phyloP scores from a whole-genome alignment of 305 asterid genomes.

The Fraxinus sp. region DNA sequence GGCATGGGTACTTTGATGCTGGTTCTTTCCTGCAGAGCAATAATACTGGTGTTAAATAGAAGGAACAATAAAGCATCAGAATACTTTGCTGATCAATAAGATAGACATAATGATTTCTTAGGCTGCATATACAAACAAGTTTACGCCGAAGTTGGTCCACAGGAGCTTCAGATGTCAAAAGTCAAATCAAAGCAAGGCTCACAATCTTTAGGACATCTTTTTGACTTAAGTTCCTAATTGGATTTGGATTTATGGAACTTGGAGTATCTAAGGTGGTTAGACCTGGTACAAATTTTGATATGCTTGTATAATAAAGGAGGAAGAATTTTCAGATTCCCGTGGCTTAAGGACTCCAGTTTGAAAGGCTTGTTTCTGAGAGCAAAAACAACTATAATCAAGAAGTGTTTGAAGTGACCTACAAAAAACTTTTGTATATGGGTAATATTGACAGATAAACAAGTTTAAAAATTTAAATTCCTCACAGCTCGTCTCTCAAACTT shows the following conservation, averaged over 20 bases:
- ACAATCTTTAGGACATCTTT: background rate
- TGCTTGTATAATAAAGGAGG: background rate
- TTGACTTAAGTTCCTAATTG: background rate
- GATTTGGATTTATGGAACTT: background rate
- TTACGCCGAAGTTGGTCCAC: background rate
- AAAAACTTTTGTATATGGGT: too few relatives aligned
- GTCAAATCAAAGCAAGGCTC: background rate
- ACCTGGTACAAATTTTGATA: background rate
- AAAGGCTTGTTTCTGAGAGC: background rate
- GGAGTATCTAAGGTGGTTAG: background rate
- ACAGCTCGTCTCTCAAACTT: background rate
- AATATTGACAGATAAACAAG: too few relatives aligned
- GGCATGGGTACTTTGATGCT: constrained; percentile 84
- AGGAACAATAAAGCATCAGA: constrained; percentile 17
- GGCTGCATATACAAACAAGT: background rate
- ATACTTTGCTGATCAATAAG: background rate
- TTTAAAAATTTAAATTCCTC: background rate
- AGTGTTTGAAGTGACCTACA: background rate
- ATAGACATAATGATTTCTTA: background rate
- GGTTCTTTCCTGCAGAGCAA: constrained; percentile 49
- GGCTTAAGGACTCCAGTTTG: background rate
- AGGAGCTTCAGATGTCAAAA: background rate
- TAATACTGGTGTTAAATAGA: constrained; percentile 19
- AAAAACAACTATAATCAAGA: background rate
- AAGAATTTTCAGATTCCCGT: background rate